Evolutionary conservation across 2,329 filamentous ascomycete species (phyloP).

Genomic region (Neodidymelliopsis sp.): DNA sequence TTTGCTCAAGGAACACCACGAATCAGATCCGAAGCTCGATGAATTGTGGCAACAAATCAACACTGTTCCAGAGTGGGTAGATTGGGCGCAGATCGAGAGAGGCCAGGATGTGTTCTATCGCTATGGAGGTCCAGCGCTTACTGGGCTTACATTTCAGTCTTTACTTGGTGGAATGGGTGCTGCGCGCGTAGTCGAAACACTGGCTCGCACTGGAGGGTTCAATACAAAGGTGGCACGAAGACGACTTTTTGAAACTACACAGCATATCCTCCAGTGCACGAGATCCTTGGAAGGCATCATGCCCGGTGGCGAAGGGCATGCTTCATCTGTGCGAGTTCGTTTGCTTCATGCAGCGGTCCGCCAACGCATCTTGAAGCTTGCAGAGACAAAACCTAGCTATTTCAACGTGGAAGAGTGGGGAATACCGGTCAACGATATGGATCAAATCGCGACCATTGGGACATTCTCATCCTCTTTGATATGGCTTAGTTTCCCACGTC

Average conservation of each 20-base stretch:
- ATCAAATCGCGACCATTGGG: slow-evolving; percentile 74
- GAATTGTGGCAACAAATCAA: slow-evolving; percentile 72
- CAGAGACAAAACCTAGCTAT: slow-evolving; percentile 64
- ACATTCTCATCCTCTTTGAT: slow-evolving; percentile 74
- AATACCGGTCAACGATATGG: slow-evolving; percentile 77
- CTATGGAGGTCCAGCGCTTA: slow-evolving; percentile 72
- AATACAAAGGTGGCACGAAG: slow-evolving; percentile 70
- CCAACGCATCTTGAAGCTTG: slow-evolving; percentile 68
- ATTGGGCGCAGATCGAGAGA: slow-evolving; percentile 76
- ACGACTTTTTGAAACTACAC: slow-evolving; percentile 75
- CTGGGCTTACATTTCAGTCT: slow-evolving; percentile 69
- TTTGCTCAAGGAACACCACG: slow-evolving; percentile 66
- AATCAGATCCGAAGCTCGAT: slow-evolving; percentile 62
- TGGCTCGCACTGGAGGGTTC: slow-evolving; percentile 78
- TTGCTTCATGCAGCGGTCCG: slow-evolving; percentile 74
- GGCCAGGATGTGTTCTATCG: slow-evolving; percentile 81
- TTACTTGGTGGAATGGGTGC: slow-evolving; percentile 76
- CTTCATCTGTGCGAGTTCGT: slow-evolving; percentile 71
- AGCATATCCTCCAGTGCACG: slow-evolving; percentile 77
- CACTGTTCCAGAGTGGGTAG: slow-evolving; percentile 75
- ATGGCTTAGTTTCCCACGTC: slow-evolving; percentile 73
- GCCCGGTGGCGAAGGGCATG: slow-evolving; percentile 71
- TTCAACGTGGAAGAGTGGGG: slow-evolving; percentile 67
- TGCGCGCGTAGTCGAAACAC: slow-evolving; percentile 75
- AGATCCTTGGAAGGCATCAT: slow-evolving; percentile 69